Base-by-base conservation (phyloP, 306 rosid genomes). In the Geum urbanum region DNA sequence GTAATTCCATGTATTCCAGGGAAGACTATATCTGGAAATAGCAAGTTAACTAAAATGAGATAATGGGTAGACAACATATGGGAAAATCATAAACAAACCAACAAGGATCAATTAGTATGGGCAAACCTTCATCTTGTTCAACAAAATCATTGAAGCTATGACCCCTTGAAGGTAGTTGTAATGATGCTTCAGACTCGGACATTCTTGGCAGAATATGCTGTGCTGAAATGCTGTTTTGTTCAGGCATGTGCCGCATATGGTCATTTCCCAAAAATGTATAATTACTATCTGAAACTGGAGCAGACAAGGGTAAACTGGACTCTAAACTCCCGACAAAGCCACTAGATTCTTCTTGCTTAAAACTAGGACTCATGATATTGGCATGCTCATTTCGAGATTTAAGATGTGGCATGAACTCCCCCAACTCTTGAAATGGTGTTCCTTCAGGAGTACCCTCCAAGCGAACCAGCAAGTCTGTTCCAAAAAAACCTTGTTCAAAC, bases 401-500 rank as follows among this genome's bases (percentile, higher is more conserved):
- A 60, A 86, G 80, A 76, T 86, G 83, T 58, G 87, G 87, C 80
- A 86, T 78, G 57, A 83, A 19, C 67, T 80, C 77, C 18, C 87
- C 90, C 76, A 86, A 71, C 56, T 80, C 85, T n/a, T 32, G 70
- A 65, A 86, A 86, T 39, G 82, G 72, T 7, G 82, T 72, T 70
- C 73, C 85, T 55, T 83, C 90, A 11, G 85, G 75, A 57, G 85
- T 78, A 67, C 83, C 87, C 20, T 79, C 81, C 47, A 83, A 62
- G 52, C 90, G 85, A 70, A 86, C 87, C 20, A 72, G 90, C 53
- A 86, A 76, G 78, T 86, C 84, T 24, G 79, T 75, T n/a, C 90
- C 90, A 54, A 86, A 86, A 73, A 83, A 86, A 0, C 85, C 82
- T 80, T 86, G 90, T 60, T 86, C 90, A 74, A 83, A 76, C 90